Base-by-base conservation (phyloP, 495 filamentous ascomycete species). In the Xylaria bambusicola region DNA sequence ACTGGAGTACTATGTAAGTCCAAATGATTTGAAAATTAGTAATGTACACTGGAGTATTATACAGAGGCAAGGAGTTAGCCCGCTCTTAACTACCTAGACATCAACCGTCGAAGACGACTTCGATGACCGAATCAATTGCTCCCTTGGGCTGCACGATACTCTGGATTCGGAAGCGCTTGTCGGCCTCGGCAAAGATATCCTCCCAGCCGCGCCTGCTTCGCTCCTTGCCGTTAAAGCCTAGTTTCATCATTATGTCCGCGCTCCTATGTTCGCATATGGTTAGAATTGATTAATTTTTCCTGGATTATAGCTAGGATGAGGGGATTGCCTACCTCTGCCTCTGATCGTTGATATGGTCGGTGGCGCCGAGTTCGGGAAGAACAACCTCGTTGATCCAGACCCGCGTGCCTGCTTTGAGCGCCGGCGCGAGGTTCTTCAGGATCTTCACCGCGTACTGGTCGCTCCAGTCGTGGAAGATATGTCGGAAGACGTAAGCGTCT, bases 391-490 rank as follows among this genome's bases (percentile, higher is more conserved):
- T 77, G 29, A 80, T 71, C 57, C 82, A 62, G 3, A 83, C 65
- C 49, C 64, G 72, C 6, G 74, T 66, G 1, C 80, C 80, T n/a
- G 68, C 66, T 44, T 77, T 79, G 23, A 86, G 63, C 0, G 77
- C 79, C 15, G 81, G 80, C 21, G 81, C 77, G 29, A 85, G 63
- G 7, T 74, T 71, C 47, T 68, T 69, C 29, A 87, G 70, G 44
- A 85, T 80, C 56, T 77, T 74, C 6, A 77, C 52, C 5, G 70
- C 73, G 62, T 83, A 83, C 60, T 81, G 77, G 55, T 84, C 80
- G 24, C 79, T 73, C 69, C 82, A 80, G 61, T 83, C 77, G 56
- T 84, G 83, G 64, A 86, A 68, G 51, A 81, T 78, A 65, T 75
- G 77, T n/a, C 82, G 78, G 55, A 80, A 78, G 46, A 84, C 64